A percentile compares a stretch with the other conserved stretches of the same genome.
Conservation (phyloP, 2,329 filamentous ascomycete species). For the Sporothrix protearum region DNA sequence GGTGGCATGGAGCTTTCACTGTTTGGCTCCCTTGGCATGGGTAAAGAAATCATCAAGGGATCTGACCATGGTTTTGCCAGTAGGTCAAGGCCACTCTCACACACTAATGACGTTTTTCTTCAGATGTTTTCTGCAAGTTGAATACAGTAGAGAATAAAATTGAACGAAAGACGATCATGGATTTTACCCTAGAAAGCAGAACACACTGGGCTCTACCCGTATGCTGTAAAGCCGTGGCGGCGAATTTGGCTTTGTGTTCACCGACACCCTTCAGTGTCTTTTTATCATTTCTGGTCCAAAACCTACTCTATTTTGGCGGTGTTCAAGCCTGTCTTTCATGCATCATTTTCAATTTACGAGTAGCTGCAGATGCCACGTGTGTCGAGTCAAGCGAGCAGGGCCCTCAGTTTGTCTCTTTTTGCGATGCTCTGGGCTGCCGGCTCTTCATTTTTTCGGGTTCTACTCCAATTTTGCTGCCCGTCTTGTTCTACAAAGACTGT, state of each 20-base stretch:
- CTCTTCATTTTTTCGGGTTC: not conserved
- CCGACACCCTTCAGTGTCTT: slow-evolving; percentile 15
- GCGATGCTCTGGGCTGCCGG: not conserved
- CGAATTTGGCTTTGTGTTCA: slow-evolving; percentile 1
- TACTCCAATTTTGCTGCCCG: not conserved
- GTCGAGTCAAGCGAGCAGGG: slow-evolving; percentile 51
- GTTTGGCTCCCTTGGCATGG: not conserved
- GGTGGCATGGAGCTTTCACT: not conserved
- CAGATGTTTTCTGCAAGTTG: too few species aligned
- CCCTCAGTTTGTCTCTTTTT: not conserved
- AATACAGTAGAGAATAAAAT: too few species aligned
- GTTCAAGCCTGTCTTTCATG: slow-evolving; percentile 9
- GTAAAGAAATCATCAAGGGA: not conserved
- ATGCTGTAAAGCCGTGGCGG: not conserved
- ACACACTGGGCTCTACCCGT: too few species aligned
- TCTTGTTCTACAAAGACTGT: slow-evolving; percentile 1
- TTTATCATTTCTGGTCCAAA: too few species aligned
- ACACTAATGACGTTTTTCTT: too few species aligned
- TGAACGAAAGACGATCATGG: too few species aligned
- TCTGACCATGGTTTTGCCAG: not conserved
- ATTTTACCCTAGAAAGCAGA: too few species aligned
- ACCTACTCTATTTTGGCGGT: slow-evolving; percentile 6
- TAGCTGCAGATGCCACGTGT: slow-evolving; percentile 45
- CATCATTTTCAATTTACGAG: slow-evolving; percentile 2
- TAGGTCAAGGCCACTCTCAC: too few species aligned